Conservation (phyloP, 2,329 filamentous ascomycete species). For the Aaosphaeria arxii region DNA sequence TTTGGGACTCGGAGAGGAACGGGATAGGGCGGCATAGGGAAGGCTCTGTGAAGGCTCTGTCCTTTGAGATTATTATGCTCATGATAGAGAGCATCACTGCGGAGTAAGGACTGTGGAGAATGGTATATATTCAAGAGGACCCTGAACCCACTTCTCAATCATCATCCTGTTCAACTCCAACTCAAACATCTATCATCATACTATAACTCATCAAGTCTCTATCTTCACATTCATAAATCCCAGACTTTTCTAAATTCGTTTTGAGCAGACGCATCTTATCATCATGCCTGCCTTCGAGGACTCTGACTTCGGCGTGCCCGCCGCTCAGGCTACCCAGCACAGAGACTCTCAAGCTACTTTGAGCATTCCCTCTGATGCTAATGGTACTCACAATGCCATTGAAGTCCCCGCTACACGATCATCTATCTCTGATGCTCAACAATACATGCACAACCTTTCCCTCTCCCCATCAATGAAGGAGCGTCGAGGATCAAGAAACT, state of each 20-base stretch:
- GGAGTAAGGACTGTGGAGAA: too few relatives aligned
- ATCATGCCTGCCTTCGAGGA: constrained; percentile 61
- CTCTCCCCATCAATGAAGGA: constrained; percentile 65
- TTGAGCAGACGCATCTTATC: not conserved
- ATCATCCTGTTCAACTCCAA: too few relatives aligned
- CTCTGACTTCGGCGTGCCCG: constrained; percentile 47
- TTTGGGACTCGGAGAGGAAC: not conserved
- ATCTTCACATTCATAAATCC: too few relatives aligned
- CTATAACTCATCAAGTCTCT: too few relatives aligned
- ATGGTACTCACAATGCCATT: constrained; percentile 50
- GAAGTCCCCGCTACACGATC: constrained; percentile 69
- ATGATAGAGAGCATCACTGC: too few relatives aligned
- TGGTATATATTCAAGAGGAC: too few relatives aligned
- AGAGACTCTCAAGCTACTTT: constrained; percentile 18
- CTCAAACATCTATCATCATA: too few relatives aligned
- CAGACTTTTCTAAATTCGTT: too few relatives aligned
- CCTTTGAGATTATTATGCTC: too few relatives aligned
- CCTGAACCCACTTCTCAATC: too few relatives aligned
- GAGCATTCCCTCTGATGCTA: constrained; percentile 28
- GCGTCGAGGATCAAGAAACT: constrained; percentile 69
- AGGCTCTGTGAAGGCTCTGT: not conserved
- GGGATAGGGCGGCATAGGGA: not conserved
- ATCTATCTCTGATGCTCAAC: constrained; percentile 63
- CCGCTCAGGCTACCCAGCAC: too few relatives aligned
- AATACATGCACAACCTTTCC: constrained; percentile 72